These are phyloP conservation scores for Lactifluus piperatus DNA, from an alignment of 768 basidiomycete genomes.

Conservation along the genomic window DNA sequence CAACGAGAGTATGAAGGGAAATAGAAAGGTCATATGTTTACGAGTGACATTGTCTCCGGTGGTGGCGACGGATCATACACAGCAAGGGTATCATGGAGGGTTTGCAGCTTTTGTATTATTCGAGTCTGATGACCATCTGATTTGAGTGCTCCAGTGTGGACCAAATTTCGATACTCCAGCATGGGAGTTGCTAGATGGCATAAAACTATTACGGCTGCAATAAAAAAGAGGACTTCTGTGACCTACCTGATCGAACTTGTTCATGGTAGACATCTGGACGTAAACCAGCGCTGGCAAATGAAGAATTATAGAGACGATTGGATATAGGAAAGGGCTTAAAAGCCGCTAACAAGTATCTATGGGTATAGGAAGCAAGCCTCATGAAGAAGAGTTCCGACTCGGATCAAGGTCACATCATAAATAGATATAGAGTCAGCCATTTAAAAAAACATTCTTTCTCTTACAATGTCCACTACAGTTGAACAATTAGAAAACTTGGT, in stretches of 20 bases:
- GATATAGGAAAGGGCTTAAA: background rate
- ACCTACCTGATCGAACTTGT: conserved; percentile 4
- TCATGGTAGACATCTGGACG: background rate
- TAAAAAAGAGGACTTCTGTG: background rate
- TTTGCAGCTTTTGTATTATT: conserved; percentile 77
- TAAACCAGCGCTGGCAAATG: background rate
- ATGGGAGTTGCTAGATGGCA: conserved; percentile 23
- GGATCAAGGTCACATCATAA: too few species aligned
- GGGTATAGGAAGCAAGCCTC: background rate
- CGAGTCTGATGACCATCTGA: conserved; percentile 78
- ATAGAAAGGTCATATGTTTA: conserved; percentile 18
- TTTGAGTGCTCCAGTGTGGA: conserved; percentile 45
- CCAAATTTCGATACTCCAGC: conserved; percentile 39
- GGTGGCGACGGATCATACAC: conserved; percentile 56
- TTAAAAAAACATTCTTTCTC: too few species aligned
- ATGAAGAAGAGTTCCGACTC: background rate
- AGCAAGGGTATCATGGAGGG: conserved; percentile 62
- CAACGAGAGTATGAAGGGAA: background rate
- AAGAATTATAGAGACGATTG: conserved; percentile 1
- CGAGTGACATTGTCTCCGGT: conserved; percentile 27
- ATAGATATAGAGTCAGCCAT: too few species aligned
- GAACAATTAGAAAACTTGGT: conserved; percentile 54
- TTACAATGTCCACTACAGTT: conserved; percentile 1
- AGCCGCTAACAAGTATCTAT: too few species aligned
- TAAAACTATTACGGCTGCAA: background rate